Conservation (phyloP, 345 rosid genomes). For the Stellera chamaejasme region DNA sequence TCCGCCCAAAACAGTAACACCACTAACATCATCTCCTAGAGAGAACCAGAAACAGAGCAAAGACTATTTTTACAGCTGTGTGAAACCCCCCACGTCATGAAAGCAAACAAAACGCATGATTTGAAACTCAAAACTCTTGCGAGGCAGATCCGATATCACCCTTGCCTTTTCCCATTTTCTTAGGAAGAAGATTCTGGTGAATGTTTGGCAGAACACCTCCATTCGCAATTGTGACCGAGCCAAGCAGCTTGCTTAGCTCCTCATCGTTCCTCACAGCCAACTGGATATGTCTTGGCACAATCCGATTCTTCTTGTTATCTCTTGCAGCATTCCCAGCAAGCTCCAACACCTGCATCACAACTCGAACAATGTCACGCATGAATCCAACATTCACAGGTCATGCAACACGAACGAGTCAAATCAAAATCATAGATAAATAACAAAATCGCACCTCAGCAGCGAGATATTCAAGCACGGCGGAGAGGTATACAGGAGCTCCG, state of each 20-base stretch:
- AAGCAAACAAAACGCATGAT: not conserved
- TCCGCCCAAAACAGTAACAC: no score
- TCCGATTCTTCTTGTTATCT: conserved; percentile 64
- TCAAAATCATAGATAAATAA: no score
- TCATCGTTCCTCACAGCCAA: conserved; percentile 72
- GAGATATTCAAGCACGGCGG: not conserved
- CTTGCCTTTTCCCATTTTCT: conserved; percentile 44
- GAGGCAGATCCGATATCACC: conserved; percentile 63
- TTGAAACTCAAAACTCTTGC: conserved; percentile 41
- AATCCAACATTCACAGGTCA: not conserved
- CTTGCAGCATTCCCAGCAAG: conserved; percentile 76
- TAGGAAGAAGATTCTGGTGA: conserved; percentile 57
- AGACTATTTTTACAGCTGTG: not conserved
- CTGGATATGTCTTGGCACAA: conserved; percentile 69
- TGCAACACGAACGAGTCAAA: not conserved
- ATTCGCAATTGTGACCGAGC: conserved; percentile 60
- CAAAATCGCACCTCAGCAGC: no score
- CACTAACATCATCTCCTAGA: no score
- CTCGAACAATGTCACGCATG: not conserved
- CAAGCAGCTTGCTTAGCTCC: conserved; percentile 63
- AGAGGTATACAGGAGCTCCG: not conserved
- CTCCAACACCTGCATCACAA: conserved; percentile 38
- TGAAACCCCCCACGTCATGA: not conserved
- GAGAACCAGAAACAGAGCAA: no score
- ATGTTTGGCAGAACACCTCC: conserved; percentile 73